Conservation (phyloP, 257 asterid genomes). For the Hygrophila difformis region DNA sequence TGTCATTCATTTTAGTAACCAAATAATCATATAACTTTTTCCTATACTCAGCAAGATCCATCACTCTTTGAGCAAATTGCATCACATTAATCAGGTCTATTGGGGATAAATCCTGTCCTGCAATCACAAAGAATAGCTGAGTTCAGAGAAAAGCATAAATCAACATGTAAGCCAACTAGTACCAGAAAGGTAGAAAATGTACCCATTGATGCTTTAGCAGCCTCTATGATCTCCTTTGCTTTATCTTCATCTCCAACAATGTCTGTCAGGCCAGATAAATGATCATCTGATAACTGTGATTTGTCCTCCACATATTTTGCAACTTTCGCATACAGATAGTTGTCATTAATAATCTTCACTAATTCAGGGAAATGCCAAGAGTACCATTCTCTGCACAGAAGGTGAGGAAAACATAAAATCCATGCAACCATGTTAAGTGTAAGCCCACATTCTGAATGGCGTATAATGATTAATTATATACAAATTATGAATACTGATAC, state of each 20-base stretch:
- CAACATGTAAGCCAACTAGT: neutral
- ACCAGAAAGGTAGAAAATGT: slow-evolving; percentile 8
- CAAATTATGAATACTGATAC: too few species aligned
- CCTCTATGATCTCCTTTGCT: slow-evolving; percentile 91
- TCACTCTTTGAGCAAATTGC: slow-evolving; percentile 88
- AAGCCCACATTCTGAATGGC: neutral
- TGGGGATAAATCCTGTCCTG: slow-evolving; percentile 93
- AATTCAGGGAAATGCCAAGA: slow-evolving; percentile 98
- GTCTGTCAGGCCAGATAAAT: slow-evolving; percentile 53
- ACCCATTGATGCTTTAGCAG: slow-evolving; percentile 99
- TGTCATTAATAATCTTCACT: slow-evolving; percentile 80
- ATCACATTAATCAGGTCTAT: slow-evolving; percentile 82
- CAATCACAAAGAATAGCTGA: slow-evolving; percentile 4
- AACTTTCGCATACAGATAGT: slow-evolving; percentile 80
- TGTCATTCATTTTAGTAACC: slow-evolving; percentile 85
- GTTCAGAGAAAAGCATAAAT: slow-evolving; percentile 2
- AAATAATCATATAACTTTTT: slow-evolving; percentile 78
- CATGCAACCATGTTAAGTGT: neutral
- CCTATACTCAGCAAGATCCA: slow-evolving; percentile 93
- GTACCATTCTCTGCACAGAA: slow-evolving; percentile 80
- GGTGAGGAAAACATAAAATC: neutral
- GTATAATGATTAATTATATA: neutral
- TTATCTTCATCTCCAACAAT: slow-evolving; percentile 87
- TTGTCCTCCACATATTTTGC: slow-evolving; percentile 88
- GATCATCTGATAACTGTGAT: slow-evolving; percentile 59